phyloP scores from a whole-genome alignment of 768 basidiomycete species.

The Leucogyrophana mollusca region DNA sequence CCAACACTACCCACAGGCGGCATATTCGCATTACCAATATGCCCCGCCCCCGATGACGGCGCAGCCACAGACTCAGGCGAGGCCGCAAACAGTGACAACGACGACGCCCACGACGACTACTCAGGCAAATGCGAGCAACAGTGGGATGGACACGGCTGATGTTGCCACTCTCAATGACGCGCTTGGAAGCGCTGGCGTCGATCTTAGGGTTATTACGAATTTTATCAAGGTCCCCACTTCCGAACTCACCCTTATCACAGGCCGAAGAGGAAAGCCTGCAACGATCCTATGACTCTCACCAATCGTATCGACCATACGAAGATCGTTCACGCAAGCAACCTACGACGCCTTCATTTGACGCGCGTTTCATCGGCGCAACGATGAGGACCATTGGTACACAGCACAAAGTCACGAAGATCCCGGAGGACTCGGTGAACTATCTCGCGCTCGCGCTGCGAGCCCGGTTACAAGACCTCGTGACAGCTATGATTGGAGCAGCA shows the following conservation, averaged over 20 bases:
- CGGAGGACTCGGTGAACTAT: slow-evolving; percentile 75
- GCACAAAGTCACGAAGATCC: slow-evolving; percentile 66
- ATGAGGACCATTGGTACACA: slow-evolving; percentile 67
- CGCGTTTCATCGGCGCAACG: slow-evolving; percentile 57
- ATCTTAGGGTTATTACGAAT: slow-evolving; percentile 58
- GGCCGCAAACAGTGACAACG: slow-evolving; percentile 18
- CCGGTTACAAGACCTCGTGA: slow-evolving; percentile 68
- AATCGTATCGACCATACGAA: slow-evolving; percentile 64
- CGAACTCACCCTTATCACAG: slow-evolving; percentile 34
- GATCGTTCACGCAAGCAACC: slow-evolving; percentile 83
- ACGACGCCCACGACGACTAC: slow-evolving; percentile 12
- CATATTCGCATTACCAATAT: slow-evolving; percentile 45
- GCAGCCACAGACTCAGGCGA: slow-evolving; percentile 32
- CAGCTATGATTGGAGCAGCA: slow-evolving; percentile 65
- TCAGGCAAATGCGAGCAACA: slow-evolving; percentile 21
- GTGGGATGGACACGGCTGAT: slow-evolving; percentile 61
- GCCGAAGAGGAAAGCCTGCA: slow-evolving; percentile 86
- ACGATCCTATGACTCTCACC: slow-evolving; percentile 59
- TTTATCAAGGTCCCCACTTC: neutral
- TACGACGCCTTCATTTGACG: slow-evolving; percentile 65
- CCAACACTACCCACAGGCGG: slow-evolving; percentile 35
- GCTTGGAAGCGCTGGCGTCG: slow-evolving; percentile 83
- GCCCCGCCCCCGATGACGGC: slow-evolving; percentile 25
- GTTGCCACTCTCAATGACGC: slow-evolving; percentile 82
- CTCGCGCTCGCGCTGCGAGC: slow-evolving; percentile 76